A percentile compares a stretch with the other conserved stretches of the same genome.
Evolutionary conservation across 176 grass and related monocot genomes (phyloP).

Genomic region (Guadua angustifolia): DNA sequence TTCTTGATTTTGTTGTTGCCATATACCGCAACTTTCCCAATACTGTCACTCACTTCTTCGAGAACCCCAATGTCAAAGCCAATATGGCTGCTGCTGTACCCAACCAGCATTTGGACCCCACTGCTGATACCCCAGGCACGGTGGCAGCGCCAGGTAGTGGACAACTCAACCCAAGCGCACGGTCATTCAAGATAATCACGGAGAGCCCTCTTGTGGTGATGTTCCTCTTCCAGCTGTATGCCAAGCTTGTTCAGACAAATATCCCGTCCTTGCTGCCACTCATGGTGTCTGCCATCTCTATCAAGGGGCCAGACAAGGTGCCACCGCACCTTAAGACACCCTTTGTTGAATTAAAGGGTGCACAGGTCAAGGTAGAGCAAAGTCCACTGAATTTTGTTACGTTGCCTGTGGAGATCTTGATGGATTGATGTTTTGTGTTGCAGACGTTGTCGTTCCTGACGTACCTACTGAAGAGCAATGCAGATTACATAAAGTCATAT

Average conservation of each 20-base stretch:
- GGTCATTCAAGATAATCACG: constrained; percentile 94
- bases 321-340: constrained; percentile 72
- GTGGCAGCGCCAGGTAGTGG: constrained; percentile 53
- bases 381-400: constrained; percentile 17
- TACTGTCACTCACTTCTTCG: constrained; percentile 84
- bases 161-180: constrained; percentile 86
- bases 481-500: constrained; percentile 86
- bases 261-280: constrained; percentile 83
- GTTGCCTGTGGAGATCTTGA: constrained; percentile 25
- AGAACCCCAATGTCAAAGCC: constrained; percentile 52
- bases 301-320: constrained; percentile 84
- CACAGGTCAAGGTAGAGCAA: constrained; percentile 83
- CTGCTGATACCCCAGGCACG: constrained; percentile 49
- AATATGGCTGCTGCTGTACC: constrained; percentile 37
- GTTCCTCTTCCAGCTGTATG: constrained; percentile 98
- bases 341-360: constrained; percentile 91
- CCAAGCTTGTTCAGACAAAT: constrained; percentile 98
- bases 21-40: constrained; percentile 84
- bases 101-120: constrained; percentile 56
- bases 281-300: constrained; percentile 88
- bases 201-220: constrained; percentile 98
- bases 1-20: constrained; percentile 83
- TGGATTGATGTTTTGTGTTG: constrained; percentile 42
- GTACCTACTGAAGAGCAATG: constrained; percentile 93
- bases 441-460: constrained; percentile 96